Percentiles rank a stretch among this genome's conserved stretches.
Evolutionary conservation across 805 yeast species (phyloP).

Genomic region (Monosporozyma aerobia): DNA sequence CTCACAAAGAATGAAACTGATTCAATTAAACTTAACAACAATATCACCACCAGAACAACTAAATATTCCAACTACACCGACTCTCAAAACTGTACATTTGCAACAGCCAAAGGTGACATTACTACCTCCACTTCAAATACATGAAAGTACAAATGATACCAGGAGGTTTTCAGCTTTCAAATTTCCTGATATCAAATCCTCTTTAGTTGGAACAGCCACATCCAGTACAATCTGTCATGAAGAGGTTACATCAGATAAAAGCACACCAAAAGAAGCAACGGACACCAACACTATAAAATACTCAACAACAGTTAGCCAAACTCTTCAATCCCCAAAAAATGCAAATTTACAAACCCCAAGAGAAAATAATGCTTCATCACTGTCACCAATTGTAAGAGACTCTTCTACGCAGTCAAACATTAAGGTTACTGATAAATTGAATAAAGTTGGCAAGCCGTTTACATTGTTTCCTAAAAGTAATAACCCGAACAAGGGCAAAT

Average conservation of each 20-base stretch:
- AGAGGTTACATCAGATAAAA: neutral
- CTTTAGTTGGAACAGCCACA: neutral
- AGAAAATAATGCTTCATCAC: neutral
- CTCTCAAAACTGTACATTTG: neutral
- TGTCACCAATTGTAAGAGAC: neutral
- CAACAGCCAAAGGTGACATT: neutral
- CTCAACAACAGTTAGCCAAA: neutral
- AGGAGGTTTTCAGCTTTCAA: neutral
- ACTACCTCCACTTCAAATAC: neutral
- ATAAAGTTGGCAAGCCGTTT: slow-evolving; percentile 1
- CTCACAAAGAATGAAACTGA: neutral
- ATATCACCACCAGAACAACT: neutral
- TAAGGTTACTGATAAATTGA: neutral
- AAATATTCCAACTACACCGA: neutral
- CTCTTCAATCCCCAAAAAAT: neutral
- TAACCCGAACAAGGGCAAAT: neutral
- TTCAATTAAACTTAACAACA: neutral
- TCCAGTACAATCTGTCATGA: neutral
- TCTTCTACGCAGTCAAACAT: neutral
- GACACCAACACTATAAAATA: neutral
- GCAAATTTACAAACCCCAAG: neutral
- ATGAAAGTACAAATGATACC: neutral
- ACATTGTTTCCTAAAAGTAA: slow-evolving; percentile 1
- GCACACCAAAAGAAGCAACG: neutral
- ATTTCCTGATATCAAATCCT: neutral